phyloP scores from a whole-genome alignment of 257 asterid genomes.

The Nicotiana knightiana region DNA sequence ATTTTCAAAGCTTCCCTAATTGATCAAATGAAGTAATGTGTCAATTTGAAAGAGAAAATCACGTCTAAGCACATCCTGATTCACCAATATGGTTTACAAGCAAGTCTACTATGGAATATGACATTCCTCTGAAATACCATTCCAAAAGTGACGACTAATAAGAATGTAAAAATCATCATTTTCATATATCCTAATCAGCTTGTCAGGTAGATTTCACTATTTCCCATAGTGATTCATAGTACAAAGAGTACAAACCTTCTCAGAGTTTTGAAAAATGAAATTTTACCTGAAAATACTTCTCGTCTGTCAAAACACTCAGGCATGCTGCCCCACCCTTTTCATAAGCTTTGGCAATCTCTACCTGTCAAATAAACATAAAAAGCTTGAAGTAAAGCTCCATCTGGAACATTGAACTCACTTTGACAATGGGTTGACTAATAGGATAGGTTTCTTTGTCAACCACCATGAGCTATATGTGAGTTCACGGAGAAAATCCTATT shows the following conservation, averaged over 20 bases:
- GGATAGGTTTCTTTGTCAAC: background rate
- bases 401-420: background rate
- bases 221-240: too few relatives aligned
- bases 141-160: too few relatives aligned
- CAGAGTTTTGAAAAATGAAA: background rate
- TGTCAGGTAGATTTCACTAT: too few relatives aligned
- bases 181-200: too few relatives aligned
- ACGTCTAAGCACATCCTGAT: background rate
- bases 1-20: constrained; percentile 83
- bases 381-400: background rate
- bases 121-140: too few relatives aligned
- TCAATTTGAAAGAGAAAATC: background rate
- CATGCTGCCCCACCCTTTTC: constrained; percentile 96
- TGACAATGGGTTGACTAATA: background rate
- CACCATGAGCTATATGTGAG: background rate
- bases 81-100: background rate
- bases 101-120: background rate
- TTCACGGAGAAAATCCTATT: background rate
- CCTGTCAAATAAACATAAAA: constrained; percentile 38
- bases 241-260: too few relatives aligned
- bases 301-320: constrained; percentile 84
- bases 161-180: too few relatives aligned
- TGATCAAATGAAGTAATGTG: background rate
- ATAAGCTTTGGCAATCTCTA: constrained; percentile 84
- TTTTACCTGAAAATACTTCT: constrained; percentile 71